Percentiles rank a stretch among this genome's conserved stretches.
Conservation (phyloP, 371 early-diverging fungal species). For the Mortierella sp. region DNA sequence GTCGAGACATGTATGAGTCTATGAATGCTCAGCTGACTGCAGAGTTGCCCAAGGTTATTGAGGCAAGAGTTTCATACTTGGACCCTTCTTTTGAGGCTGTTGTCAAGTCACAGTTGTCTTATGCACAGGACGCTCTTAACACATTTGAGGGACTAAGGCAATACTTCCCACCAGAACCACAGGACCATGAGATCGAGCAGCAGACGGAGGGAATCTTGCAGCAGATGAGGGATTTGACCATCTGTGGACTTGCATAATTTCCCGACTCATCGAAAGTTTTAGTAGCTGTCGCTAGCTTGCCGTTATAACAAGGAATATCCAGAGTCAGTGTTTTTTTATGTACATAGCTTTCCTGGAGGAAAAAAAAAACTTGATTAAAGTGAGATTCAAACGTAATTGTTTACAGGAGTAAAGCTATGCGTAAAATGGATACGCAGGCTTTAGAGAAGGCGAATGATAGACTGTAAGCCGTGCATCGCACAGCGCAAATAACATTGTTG, state of each 20-base stretch:
- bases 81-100: conserved; percentile 96
- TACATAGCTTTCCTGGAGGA: too few relatives aligned
- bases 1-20: conserved; percentile 83
- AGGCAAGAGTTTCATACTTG: conserved; percentile 87
- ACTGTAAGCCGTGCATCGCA: too few relatives aligned
- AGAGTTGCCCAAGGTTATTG: conserved; percentile 91
- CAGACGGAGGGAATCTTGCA: conserved; percentile 82
- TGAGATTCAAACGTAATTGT: too few relatives aligned
- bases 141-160: conserved; percentile 70
- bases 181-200: conserved; percentile 72
- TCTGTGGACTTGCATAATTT: conserved; percentile 75
- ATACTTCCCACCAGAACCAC: conserved; percentile 66
- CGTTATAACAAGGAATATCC: too few relatives aligned
- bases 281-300: too few relatives aligned
- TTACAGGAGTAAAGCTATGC: too few relatives aligned
- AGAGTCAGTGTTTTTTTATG: too few relatives aligned
- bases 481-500: not conserved
- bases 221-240: conserved; percentile 91
- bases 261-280: too few relatives aligned
- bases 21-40: conserved; percentile 82
- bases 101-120: conserved; percentile 88
- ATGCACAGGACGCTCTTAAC: conserved; percentile 83
- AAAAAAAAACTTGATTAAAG: too few relatives aligned
- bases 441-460: too few relatives aligned
- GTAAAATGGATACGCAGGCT: too few relatives aligned